Evolutionary conservation across 306 rosid genomes (phyloP).

Genomic region (Cercis canadensis): DNA sequence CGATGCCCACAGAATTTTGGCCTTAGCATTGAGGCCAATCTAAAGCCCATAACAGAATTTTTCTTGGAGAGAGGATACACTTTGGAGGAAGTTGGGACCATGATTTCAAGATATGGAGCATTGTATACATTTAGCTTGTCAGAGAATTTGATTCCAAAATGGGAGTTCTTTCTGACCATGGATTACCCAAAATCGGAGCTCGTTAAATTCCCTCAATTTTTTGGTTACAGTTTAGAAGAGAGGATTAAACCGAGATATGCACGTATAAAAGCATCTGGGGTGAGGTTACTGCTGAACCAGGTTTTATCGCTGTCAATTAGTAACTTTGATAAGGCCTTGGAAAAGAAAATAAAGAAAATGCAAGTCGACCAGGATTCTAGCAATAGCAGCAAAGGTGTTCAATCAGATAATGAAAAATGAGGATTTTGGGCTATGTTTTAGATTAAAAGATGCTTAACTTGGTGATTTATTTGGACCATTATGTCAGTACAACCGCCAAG

Average conservation of each 20-base stretch:
- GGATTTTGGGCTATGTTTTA: constrained; percentile 14
- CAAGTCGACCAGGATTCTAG: constrained; percentile 34
- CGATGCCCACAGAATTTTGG: constrained; percentile 78
- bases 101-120: constrained; percentile 83
- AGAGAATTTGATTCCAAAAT: constrained; percentile 70
- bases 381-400: constrained; percentile 28
- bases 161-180: constrained; percentile 85
- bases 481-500: too few species aligned
- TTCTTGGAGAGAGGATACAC: constrained; percentile 80
- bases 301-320: constrained; percentile 65
- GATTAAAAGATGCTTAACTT: constrained; percentile 15
- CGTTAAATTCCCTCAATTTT: constrained; percentile 86
- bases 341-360: constrained; percentile 66
- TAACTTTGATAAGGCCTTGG: constrained; percentile 54
- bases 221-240: constrained; percentile 79
- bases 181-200: constrained; percentile 71
- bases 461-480: constrained; percentile 9
- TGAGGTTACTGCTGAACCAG: constrained; percentile 73
- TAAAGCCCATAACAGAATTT: constrained; percentile 81
- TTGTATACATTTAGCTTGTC: constrained; percentile 78
- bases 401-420: constrained; percentile 29
- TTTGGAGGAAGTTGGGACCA: constrained; percentile 69
- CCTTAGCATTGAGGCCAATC: constrained; percentile 78
- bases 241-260: constrained; percentile 91
- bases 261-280: constrained; percentile 60